Base-by-base conservation (phyloP, 768 basidiomycete genomes). In the Pleurotus eryngii region DNA sequence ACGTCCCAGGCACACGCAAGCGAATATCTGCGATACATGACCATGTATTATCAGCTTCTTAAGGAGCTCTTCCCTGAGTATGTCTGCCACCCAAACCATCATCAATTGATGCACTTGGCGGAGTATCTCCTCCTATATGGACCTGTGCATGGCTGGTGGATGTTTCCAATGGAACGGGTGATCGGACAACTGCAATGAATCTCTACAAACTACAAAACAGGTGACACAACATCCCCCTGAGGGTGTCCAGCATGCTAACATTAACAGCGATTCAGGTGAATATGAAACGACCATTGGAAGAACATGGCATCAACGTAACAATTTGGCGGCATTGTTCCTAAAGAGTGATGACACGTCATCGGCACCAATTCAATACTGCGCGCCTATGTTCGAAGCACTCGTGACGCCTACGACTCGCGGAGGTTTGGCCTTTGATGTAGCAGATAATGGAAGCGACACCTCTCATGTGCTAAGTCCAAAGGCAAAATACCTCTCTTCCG, bases 71-170 rank as follows among this genome's bases (percentile, higher is more conserved):
- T 17, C 15, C 5, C 7, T 1, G 11, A 67, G 63, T 37, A 17
- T 68, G 5, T 9, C 53, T 8, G 56, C 55, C 0, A 50, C 67
- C n/a, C 42, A 49, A 14, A 18, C 46, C 1, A 45, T n/a, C 57
- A 58, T 37, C 39, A 30, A 22, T 70, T 17, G 57, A 60, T 49
- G 63, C 69, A 2, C 47, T 57, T 50, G 42, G 47, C 11, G 46
- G 15, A 27, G 6, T 48, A 37, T 15, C 26, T 49, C 14, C 26
- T 56, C 0, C 53, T 65, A 3, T 75, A 66, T 56, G 71, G 76
- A 0, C 74, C 74, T n/a, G 62, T 71, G 0, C 63, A 65, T 40
- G 67, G 66, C 1, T 78, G 73, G 77, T 76, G 74, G 72, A 62
- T 64, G 1, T 77, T 72, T 57, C 73, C 71, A 0, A 75, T 71